phyloP scores from a whole-genome alignment of 2,329 filamentous ascomycete species.

The Paradendryphiella salina region DNA sequence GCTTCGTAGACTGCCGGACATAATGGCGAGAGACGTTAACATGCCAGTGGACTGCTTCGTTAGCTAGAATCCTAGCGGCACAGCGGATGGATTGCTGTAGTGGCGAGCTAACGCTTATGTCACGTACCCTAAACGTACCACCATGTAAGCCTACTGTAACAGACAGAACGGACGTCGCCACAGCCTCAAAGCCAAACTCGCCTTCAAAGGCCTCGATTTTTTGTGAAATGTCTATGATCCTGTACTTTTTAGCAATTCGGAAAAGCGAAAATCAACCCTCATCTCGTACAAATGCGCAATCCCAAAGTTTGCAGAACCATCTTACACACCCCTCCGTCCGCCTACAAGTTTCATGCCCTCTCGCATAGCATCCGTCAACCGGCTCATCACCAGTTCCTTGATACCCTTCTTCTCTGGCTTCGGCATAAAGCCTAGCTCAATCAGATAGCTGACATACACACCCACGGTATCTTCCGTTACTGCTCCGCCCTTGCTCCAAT shows the following conservation, averaged over 20 bases:
- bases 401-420: slow-evolving; percentile 34
- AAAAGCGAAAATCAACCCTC: background rate
- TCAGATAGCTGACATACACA: slow-evolving; percentile 65
- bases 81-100: background rate
- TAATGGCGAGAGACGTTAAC: too few species aligned
- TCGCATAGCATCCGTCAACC: slow-evolving; percentile 39
- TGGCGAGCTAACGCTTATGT: background rate
- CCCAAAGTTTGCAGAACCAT: background rate
- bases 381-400: slow-evolving; percentile 33
- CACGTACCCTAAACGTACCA: background rate
- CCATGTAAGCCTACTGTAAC: background rate
- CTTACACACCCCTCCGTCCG: slow-evolving; percentile 36
- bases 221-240: background rate
- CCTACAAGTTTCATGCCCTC: slow-evolving; percentile 42
- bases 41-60: too few species aligned
- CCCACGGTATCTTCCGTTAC: slow-evolving; percentile 64
- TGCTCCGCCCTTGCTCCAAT: slow-evolving; percentile 59
- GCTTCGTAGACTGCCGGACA: background rate
- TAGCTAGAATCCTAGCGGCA: background rate
- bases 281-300: background rate
- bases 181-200: background rate
- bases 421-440: slow-evolving; percentile 65
- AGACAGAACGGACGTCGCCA: background rate
- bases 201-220: background rate
- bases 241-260: background rate